Conservation (phyloP, 1,284 basidiomycete genomes). For the Ceratobasidium sp. region DNA sequence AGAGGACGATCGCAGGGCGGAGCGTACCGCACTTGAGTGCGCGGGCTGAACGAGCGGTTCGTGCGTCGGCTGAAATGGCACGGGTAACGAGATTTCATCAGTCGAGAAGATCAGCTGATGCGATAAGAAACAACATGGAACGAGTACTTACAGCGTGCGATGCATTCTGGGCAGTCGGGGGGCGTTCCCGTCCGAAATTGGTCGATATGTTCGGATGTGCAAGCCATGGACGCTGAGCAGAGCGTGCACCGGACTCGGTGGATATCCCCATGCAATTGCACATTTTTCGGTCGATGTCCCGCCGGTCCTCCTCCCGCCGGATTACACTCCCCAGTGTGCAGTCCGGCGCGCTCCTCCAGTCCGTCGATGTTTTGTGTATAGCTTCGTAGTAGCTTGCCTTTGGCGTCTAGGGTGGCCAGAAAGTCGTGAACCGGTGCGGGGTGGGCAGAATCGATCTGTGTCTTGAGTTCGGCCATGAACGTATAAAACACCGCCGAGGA, state of each 20-base stretch:
- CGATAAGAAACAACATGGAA: neutral
- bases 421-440: conserved; percentile 90
- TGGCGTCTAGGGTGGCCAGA: conserved; percentile 81
- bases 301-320: conserved; percentile 57
- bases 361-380: conserved; percentile 98
- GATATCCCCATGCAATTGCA: conserved; percentile 92
- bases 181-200: conserved; percentile 72
- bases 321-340: conserved; percentile 69
- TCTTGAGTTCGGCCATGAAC: conserved; percentile 90
- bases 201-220: conserved; percentile 64
- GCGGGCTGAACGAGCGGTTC: conserved; percentile 80
- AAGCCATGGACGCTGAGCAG: conserved; percentile 79
- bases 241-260: conserved; percentile 85
- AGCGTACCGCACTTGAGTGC: conserved; percentile 78
- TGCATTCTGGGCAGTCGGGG: conserved; percentile 84
- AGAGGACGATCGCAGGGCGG: conserved; percentile 87
- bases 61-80: conserved; percentile 66
- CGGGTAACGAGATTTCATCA: neutral
- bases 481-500: conserved; percentile 92
- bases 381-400: conserved; percentile 84
- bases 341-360: conserved; percentile 81
- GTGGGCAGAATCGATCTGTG: conserved; percentile 77
- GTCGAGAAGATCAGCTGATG: conserved; percentile 14
- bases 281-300: conserved; percentile 74
- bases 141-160: conserved; percentile 72